Percentiles rank a stretch among this genome's conserved stretches.
Conservation (phyloP, 2,329 filamentous ascomycete genomes). For the Xylaria sp. region DNA sequence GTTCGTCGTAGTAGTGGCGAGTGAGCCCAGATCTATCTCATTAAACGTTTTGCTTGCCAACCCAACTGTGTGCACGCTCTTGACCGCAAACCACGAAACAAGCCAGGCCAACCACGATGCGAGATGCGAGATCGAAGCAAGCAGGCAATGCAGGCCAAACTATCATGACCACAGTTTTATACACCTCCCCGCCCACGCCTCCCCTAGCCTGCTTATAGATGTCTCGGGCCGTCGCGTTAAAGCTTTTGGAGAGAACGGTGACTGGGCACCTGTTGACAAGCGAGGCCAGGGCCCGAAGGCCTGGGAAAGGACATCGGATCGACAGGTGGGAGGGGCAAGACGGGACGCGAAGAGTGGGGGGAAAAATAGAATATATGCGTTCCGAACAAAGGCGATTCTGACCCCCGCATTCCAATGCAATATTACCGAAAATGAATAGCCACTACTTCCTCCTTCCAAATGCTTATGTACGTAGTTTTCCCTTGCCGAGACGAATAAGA, state of each 20-base stretch:
- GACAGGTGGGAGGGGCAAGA: slow-evolving; percentile 1
- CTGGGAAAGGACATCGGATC: neutral
- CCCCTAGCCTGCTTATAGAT: neutral
- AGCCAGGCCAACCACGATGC: neutral
- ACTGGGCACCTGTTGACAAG: neutral
- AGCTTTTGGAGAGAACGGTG: neutral
- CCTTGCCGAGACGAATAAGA: slow-evolving; percentile 31
- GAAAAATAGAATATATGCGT: slow-evolving; percentile 35
- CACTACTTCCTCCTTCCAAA: slow-evolving; percentile 37
- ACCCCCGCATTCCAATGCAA: slow-evolving; percentile 49
- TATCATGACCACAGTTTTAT: slow-evolving; percentile 2
- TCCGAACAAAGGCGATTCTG: slow-evolving; percentile 30
- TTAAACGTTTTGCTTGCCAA: slow-evolving; percentile 2
- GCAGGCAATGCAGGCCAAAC: neutral
- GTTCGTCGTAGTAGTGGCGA: neutral
- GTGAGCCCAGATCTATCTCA: slow-evolving; percentile 23
- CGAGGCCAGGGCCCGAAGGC: neutral
- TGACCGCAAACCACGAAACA: slow-evolving; percentile 3
- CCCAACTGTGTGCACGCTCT: slow-evolving; percentile 2
- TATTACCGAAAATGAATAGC: slow-evolving; percentile 49
- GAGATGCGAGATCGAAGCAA: slow-evolving; percentile 3
- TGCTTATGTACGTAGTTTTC: slow-evolving; percentile 39
- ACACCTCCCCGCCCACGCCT: neutral
- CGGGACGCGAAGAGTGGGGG: slow-evolving; percentile 12
- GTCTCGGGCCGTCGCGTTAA: neutral